Evolutionary conservation across 306 rosid species (phyloP).

Genomic region (Cyamopsis tetragonoloba): DNA sequence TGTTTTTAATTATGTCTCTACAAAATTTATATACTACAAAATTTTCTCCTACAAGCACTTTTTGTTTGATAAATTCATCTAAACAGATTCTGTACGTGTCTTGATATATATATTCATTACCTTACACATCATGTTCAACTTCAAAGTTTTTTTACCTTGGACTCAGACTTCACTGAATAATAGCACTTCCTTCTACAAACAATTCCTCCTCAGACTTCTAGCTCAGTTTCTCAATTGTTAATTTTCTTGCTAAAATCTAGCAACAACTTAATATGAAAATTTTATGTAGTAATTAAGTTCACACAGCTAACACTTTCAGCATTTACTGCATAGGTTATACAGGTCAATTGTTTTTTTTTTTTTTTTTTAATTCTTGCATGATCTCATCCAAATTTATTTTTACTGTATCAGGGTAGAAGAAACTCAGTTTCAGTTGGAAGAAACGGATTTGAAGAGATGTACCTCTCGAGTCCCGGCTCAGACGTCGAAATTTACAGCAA

Average conservation of each 20-base stretch:
- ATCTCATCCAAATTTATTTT: not conserved
- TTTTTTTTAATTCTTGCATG: not conserved
- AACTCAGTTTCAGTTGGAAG: constrained; percentile 72
- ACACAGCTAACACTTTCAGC: not conserved
- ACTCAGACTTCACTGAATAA: not conserved
- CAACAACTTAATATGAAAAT: not conserved
- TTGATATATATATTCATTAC: not conserved
- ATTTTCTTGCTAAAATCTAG: not conserved
- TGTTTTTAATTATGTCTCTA: too few species aligned
- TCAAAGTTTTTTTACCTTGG: not conserved
- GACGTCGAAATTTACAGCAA: constrained; percentile 50
- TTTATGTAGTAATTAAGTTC: constrained; percentile 5
- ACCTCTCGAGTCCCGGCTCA: constrained; percentile 81
- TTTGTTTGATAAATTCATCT: too few species aligned
- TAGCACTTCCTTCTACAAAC: not conserved
- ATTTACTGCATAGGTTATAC: not conserved
- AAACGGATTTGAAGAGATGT: constrained; percentile 70
- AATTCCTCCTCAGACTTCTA: not conserved
- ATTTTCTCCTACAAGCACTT: too few species aligned
- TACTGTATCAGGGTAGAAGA: constrained; percentile 77
- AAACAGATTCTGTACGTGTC: too few species aligned
- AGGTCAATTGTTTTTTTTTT: not conserved
- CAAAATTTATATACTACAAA: too few species aligned
- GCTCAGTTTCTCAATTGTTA: not conserved
- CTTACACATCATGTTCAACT: not conserved